Evolutionary conservation across 2,329 filamentous ascomycete genomes (phyloP).

Genomic region (Canariomyces notabilis): DNA sequence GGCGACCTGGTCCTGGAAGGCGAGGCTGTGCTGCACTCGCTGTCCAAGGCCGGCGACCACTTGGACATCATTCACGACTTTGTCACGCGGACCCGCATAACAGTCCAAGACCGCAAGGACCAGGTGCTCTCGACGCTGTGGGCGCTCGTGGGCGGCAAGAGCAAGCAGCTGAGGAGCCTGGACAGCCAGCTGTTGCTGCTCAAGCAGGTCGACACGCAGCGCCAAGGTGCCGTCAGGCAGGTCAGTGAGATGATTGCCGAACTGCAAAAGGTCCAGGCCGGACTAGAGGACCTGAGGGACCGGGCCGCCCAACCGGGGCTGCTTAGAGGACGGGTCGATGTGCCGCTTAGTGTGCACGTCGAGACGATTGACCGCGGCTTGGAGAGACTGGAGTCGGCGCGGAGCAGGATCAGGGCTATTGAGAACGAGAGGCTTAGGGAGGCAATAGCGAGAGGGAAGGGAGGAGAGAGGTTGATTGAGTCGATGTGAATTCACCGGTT

Average conservation of each 20-base stretch:
- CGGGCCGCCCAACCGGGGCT: slow-evolving; percentile 63
- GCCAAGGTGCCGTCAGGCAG: slow-evolving; percentile 60
- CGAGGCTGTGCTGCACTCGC: slow-evolving; percentile 58
- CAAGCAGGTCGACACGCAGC: slow-evolving; percentile 59
- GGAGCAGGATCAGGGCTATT: slow-evolving; percentile 52
- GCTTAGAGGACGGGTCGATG: slow-evolving; percentile 36
- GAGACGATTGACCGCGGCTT: slow-evolving; percentile 69
- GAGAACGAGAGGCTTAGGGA: slow-evolving; percentile 55
- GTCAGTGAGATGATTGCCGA: slow-evolving; percentile 67
- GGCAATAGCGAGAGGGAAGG: slow-evolving; percentile 44
- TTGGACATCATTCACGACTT: slow-evolving; percentile 66
- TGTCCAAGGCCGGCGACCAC: slow-evolving; percentile 64
- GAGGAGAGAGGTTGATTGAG: slow-evolving; percentile 29
- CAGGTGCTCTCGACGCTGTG: slow-evolving; percentile 66
- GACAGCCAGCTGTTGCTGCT: slow-evolving; percentile 61
- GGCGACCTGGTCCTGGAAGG: slow-evolving; percentile 63
- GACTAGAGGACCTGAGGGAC: slow-evolving; percentile 66
- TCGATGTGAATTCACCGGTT: slow-evolving; percentile 4
- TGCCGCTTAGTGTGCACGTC: slow-evolving; percentile 69
- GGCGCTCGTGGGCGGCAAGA: slow-evolving; percentile 69
- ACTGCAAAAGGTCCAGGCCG: slow-evolving; percentile 65
- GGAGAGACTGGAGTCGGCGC: slow-evolving; percentile 62
- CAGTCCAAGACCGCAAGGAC: slow-evolving; percentile 54
- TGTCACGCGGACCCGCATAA: slow-evolving; percentile 57
- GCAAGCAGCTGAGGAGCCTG: slow-evolving; percentile 53